A percentile compares a stretch with the other conserved stretches of the same genome.
phyloP scores from a whole-genome alignment of 257 asterid species.

The Solanum piurae region DNA sequence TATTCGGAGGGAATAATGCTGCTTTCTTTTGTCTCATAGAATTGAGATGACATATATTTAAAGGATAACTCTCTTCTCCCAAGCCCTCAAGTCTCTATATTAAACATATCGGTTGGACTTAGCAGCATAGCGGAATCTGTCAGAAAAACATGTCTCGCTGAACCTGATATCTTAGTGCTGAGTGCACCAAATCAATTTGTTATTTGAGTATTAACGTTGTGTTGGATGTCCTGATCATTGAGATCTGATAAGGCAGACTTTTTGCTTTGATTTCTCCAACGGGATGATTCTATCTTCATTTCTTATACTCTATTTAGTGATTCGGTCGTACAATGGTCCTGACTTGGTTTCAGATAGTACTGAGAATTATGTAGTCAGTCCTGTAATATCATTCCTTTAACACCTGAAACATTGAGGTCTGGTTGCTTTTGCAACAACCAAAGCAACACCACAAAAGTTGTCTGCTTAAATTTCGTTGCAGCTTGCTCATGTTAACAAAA shows the following conservation, averaged over 20 bases:
- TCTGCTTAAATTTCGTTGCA: not conserved
- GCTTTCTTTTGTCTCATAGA: not conserved
- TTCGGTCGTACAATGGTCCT: not conserved
- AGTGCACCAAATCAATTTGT: not conserved
- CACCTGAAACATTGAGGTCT: not conserved
- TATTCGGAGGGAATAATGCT: not conserved
- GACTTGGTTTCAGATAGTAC: not conserved
- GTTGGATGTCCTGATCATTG: not conserved
- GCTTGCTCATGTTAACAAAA: not conserved
- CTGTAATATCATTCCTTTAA: not conserved
- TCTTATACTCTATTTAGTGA: not conserved
- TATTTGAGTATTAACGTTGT: not conserved
- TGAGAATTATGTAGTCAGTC: not conserved
- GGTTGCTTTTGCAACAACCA: not conserved
- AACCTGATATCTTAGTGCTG: not conserved
- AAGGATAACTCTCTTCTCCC: not conserved
- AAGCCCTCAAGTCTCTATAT: not conserved
- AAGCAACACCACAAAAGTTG: not conserved
- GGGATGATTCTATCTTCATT: not conserved
- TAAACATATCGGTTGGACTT: not conserved
- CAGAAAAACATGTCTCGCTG: not conserved
- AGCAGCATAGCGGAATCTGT: not conserved
- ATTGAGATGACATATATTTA: not conserved
- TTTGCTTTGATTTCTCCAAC: not conserved
- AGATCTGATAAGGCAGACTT: not conserved